Evolutionary conservation across 768 basidiomycete species (phyloP), one percentile per base, ranked within the genome.

Genomic region (Trichaptum fuscoviolaceum): DNA sequence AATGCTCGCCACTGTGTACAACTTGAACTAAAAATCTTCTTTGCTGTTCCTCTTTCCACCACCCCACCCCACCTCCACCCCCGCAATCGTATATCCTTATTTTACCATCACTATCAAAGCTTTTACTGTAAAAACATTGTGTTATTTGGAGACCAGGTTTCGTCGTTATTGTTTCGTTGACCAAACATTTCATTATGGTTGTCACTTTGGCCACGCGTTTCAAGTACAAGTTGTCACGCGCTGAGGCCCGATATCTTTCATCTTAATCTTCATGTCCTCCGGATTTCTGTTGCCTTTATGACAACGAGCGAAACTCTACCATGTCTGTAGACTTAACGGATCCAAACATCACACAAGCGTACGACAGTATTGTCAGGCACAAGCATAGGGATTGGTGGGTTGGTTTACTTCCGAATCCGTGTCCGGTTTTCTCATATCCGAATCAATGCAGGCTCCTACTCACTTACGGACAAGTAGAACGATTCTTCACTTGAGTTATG

Each of bases 311-410:
- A 25, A 34, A 20, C 15, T 61, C 23, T 3, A 35, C 30, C 63
- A 63, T 63, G 63, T 63, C 63, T 15, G 63, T 63, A 27, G 63
- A 63, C 35, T 35, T 63, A n/a, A 35, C 26, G 24, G 36, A 63
- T 35, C 34, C 30, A 36, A 52, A 63, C 24, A 63, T 63, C 36
- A 8, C 30, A 36, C 9, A 26, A 17, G 63, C 63, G 15, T 63
- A 63, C 27, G 63, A 63, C 26, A 27, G 26, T 15, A 63, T 63
- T 26, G 35, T 36, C 24, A 34, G 35, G 36, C 34, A 52, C 26
- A 30, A 25, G 26, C 35, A 27, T 35, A 63, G 12, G 24, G 36
- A 63, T 27, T 63, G 63, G 63, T 61, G 30, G 24, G 59, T 61
- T 34, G 18, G 2, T 35, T 18, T 61, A 18, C 34, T 27, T 23